These are phyloP conservation scores for Suillus decipiens DNA, from an alignment of 768 basidiomycete genomes.

Conservation along the genomic window DNA sequence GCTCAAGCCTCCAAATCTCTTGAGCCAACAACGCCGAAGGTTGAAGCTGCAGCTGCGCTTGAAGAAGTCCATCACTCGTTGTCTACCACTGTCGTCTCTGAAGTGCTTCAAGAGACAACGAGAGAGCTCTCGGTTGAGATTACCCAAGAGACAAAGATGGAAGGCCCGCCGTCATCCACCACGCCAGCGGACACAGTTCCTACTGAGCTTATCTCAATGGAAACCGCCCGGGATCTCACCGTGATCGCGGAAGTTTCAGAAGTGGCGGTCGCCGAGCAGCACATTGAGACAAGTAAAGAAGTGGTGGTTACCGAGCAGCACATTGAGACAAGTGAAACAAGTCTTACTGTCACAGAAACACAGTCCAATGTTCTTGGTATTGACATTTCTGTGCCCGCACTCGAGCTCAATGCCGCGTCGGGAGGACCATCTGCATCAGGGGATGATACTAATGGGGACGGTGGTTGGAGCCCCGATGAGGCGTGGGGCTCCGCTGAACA, in stretches of 20 bases:
- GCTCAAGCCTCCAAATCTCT: slow-evolving; percentile 27
- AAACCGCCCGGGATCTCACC: background rate
- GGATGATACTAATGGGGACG: background rate
- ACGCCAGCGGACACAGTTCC: slow-evolving; percentile 33
- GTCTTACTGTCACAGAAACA: slow-evolving; percentile 10
- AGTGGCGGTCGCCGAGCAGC: slow-evolving; percentile 9
- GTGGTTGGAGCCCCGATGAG: slow-evolving; percentile 9
- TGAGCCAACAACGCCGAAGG: slow-evolving; percentile 21
- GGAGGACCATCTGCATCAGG: background rate
- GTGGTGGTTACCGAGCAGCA: slow-evolving; percentile 10
- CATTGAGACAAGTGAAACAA: slow-evolving; percentile 6
- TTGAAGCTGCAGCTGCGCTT: slow-evolving; percentile 19
- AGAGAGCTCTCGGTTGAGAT: slow-evolving; percentile 19
- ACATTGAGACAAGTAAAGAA: slow-evolving; percentile 11
- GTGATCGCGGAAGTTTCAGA: slow-evolving; percentile 10
- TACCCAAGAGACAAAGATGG: slow-evolving; percentile 3
- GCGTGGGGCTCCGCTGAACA: background rate
- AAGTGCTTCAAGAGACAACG: slow-evolving; percentile 3
- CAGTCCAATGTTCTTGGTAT: slow-evolving; percentile 7
- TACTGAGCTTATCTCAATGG: slow-evolving; percentile 20
- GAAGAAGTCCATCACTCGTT: slow-evolving; percentile 15
- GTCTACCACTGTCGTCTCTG: slow-evolving; percentile 4
- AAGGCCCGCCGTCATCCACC: slow-evolving; percentile 6
- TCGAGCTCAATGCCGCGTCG: background rate
- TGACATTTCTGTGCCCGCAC: slow-evolving; percentile 1